Base-by-base conservation (phyloP, 75 land plant genomes). In the Pinus taeda region DNA sequence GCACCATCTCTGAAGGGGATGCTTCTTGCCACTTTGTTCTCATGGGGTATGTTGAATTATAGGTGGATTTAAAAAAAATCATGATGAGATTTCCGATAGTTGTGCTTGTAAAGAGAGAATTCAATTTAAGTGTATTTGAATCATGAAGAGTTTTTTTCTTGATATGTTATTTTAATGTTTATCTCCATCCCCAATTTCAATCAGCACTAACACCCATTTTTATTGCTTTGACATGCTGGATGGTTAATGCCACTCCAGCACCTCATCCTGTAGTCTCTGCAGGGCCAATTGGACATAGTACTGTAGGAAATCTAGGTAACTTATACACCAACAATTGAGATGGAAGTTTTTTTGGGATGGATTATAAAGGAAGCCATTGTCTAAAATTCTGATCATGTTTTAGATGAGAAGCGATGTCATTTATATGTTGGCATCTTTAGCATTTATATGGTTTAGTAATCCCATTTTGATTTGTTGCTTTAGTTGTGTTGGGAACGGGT, bases 151-250 rank as follows among this genome's bases (percentile, higher is more conserved):
- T 37, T 37, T 37, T 37, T 1, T 37, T n/a, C n/a, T 4, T 37
- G 39, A 37, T 37, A 37, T 37, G 39, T 59, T 11, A 30, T 59
- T 57, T 33, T 20, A 72, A 37, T n/a, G 71, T 53, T 53, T 74
- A 18, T 60, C 18, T 74, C 64, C 56, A 61, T 4, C 36, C 87
- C 88, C 94, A 91, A 60, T 95, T 95, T 71, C 93, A 88, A 82
- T 83, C 89, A 21, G 65, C 94, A 71, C 77, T 88, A 60, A 79
- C 93, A 78, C 76, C 86, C 59, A 83, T 90, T 77, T 85, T 92
- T 75, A 85, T 85, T 29, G 81, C 93, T 49, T 78, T 91, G 58
- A 92, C 89, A 61, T 91, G 96, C 49, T 95, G 96, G 98, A 93
- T 95, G 96, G 80, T 89, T 17, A 93, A 88, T 82, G 81, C 96